Base-by-base conservation (phyloP, 257 asterid species). In the Solanum bulbocastanum region DNA sequence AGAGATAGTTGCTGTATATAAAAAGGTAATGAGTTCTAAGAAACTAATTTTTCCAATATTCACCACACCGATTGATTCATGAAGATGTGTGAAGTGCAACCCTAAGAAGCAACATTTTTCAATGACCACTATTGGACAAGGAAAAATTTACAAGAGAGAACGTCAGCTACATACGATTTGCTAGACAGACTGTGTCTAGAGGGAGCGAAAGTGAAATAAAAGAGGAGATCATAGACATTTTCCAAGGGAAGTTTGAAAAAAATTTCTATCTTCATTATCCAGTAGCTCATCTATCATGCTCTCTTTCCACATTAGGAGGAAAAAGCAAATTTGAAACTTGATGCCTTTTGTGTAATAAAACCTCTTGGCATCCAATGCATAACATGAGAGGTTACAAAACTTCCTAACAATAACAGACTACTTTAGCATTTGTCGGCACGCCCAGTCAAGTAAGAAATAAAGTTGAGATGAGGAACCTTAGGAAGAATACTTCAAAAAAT, bases 1-100 rank as follows among this genome's bases (percentile, higher is more conserved):
- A 97, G 98, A 89, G 90, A 90, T 90, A 95, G 72, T 90, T 94
- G 94, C 99, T 97, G 98, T 66, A 87, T 6, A 85, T 27, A 39
- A 88, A 87, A 81, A 76, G 79, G 86, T 46, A 71, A 74, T 15
- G 83, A 89, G 60, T 42, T 66, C 20, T 74, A 36, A 20, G 44
- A 36, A 22, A 6, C 13, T 36, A 74, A 22, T 20, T 36, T 74
- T 74, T 74, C 82, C 52, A 22, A 36, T 36, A 36, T n/a, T 39
- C 85, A 27, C 68, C 82, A 85, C 58, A 42, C 49, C 14, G 1
- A 25, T 85, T 68, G 78, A 42, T 23, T 68, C 40, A 40, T 25
- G 60, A 65, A 46, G 87, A 37, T 14, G 23, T 85, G 15, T 7
- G 8, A 65, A 62, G 87, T 85, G 65, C 81, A 66, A 68, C 23